Percentiles rank a stretch among this genome's conserved stretches.
phyloP scores from a whole-genome alignment of 2,329 filamentous ascomycete genomes.

The Fusarium musae region DNA sequence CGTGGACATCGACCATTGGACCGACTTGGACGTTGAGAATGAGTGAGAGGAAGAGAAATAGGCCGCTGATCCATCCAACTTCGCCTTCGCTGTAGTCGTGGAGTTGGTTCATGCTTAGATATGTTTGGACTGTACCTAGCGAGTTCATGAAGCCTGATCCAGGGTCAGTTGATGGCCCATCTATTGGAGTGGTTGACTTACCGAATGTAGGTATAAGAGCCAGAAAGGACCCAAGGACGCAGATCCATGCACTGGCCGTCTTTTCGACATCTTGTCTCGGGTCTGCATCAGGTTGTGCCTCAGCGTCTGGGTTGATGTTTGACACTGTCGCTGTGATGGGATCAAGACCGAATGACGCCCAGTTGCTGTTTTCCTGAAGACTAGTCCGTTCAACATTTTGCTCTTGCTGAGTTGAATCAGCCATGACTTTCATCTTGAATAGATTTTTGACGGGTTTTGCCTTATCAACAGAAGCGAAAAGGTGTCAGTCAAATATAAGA shows the following conservation, averaged over 20 bases:
- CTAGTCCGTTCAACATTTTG: background rate
- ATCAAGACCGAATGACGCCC: conserved; percentile 32
- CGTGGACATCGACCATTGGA: conserved; percentile 60
- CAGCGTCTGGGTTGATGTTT: conserved; percentile 26
- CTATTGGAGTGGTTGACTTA: background rate
- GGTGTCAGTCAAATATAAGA: conserved; percentile 1
- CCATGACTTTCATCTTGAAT: background rate
- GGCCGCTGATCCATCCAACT: conserved; percentile 61
- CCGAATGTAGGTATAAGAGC: conserved; percentile 40
- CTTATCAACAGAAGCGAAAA: background rate
- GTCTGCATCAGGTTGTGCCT: conserved; percentile 19
- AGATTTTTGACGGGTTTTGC: background rate
- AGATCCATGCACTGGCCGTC: conserved; percentile 36
- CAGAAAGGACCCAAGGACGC: conserved; percentile 41
- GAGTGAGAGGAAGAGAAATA: conserved; percentile 57
- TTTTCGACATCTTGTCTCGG: conserved; percentile 31
- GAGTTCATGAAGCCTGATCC: conserved; percentile 58
- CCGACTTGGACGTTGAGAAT: conserved; percentile 60
- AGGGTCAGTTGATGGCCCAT: background rate
- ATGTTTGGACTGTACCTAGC: conserved; percentile 61
- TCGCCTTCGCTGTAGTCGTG: conserved; percentile 54
- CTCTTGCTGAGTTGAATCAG: background rate
- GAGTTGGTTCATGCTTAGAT: conserved; percentile 58
- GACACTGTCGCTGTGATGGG: conserved; percentile 29
- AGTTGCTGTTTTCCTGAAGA: conserved; percentile 11